phyloP scores from a whole-genome alignment of 2,329 filamentous ascomycete species.

The Diaporthe sp. region DNA sequence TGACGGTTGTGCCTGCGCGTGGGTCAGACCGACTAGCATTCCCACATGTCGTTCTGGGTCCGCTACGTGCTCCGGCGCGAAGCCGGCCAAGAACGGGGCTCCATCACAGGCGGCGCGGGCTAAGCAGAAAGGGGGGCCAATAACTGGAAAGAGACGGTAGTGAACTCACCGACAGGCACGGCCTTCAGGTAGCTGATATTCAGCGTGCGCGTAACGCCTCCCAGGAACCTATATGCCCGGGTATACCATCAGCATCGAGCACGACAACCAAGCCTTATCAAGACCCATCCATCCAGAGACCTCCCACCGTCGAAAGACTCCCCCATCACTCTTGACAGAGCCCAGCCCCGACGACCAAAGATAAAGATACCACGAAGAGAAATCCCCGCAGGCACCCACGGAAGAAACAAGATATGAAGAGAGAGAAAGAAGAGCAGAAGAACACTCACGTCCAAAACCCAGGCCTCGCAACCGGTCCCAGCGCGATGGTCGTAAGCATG shows the following conservation, averaged over 20 bases:
- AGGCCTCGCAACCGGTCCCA: constrained; percentile 60
- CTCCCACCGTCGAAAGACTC: neutral
- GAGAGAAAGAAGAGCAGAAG: neutral
- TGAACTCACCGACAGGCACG: constrained; percentile 56
- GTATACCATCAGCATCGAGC: neutral
- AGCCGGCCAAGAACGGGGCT: neutral
- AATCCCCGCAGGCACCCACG: neutral
- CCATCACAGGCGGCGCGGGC: neutral
- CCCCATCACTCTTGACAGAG: neutral
- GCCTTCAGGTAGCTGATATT: constrained; percentile 65
- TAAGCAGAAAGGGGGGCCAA: neutral
- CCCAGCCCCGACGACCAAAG: neutral
- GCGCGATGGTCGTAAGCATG: constrained; percentile 63
- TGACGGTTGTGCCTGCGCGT: constrained; percentile 51
- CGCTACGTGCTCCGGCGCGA: neutral
- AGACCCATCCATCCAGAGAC: neutral
- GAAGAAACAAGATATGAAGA: neutral
- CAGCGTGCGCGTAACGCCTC: constrained; percentile 61
- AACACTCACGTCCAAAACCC: constrained; percentile 60
- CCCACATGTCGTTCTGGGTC: neutral
- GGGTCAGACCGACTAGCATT: neutral
- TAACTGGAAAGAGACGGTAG: neutral
- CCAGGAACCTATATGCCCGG: constrained; percentile 53
- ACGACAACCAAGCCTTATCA: no score
- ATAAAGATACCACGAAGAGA: no score